These are phyloP conservation scores for Agaricus blazei DNA, from an alignment of 768 basidiomycete genomes.

Conservation along the genomic window DNA sequence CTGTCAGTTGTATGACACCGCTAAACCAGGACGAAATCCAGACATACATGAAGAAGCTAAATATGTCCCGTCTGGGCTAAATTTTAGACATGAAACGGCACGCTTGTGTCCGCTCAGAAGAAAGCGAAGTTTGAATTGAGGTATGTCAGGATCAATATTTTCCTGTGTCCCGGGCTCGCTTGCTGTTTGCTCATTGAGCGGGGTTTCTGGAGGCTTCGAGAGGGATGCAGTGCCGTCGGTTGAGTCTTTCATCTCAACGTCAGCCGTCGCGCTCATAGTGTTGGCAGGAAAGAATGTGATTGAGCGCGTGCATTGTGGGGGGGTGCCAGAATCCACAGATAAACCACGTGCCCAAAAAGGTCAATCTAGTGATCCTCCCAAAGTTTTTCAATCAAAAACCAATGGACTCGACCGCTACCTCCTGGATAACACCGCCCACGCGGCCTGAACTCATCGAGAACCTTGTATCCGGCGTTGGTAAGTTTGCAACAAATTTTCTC, in stretches of 20 bases:
- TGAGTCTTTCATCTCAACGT: constrained; percentile 12
- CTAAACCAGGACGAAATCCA: background rate
- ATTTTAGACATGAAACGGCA: constrained; percentile 81
- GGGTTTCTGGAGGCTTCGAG: background rate
- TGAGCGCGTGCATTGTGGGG: background rate
- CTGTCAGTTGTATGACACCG: constrained; percentile 21
- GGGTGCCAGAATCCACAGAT: constrained; percentile 4
- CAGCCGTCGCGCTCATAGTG: constrained; percentile 5
- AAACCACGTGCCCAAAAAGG: constrained; percentile 26
- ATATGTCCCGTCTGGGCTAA: constrained; percentile 77
- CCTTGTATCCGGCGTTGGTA: constrained; percentile 87
- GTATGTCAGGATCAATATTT: constrained; percentile 15
- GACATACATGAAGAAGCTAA: constrained; percentile 82
- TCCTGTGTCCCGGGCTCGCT: constrained; percentile 3
- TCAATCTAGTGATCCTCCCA: constrained; percentile 7
- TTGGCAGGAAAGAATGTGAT: background rate
- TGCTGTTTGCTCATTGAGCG: background rate
- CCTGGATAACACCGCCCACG: constrained; percentile 70
- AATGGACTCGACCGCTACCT: constrained; percentile 41
- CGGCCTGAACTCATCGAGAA: constrained; percentile 87
- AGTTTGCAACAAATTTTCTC: constrained; percentile 20
- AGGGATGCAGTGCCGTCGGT: background rate
- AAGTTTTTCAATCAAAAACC: constrained; percentile 11
- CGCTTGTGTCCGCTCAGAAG: constrained; percentile 79
- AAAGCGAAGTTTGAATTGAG: constrained; percentile 55